Evolutionary conservation across 805 yeast genomes (phyloP).

Genomic region (Ogataea philodendri): DNA sequence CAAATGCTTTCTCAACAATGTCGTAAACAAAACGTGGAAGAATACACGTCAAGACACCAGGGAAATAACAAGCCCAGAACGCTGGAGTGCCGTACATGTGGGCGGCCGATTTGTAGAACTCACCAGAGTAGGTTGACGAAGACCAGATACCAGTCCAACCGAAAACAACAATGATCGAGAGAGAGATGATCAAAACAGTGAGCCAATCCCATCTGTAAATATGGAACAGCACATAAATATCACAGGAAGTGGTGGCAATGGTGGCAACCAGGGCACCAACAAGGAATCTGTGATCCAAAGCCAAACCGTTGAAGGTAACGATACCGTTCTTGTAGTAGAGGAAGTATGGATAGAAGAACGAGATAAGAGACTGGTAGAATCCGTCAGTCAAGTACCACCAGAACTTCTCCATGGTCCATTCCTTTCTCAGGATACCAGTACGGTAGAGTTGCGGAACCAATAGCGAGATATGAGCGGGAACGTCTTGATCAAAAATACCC

Average conservation of each 20-base stretch:
- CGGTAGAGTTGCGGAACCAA: slow-evolving; percentile 74
- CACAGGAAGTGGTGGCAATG: slow-evolving; percentile 66
- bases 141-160: slow-evolving; percentile 86
- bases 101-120: slow-evolving; percentile 65
- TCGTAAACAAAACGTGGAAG: slow-evolving; percentile 68
- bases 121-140: slow-evolving; percentile 47
- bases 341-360: slow-evolving; percentile 73
- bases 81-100: slow-evolving; percentile 58
- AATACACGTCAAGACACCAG: slow-evolving; percentile 62
- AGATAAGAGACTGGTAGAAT: slow-evolving; percentile 66
- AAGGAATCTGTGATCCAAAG: slow-evolving; percentile 68
- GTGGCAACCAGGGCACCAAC: slow-evolving; percentile 67
- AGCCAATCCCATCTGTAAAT: slow-evolving; percentile 85
- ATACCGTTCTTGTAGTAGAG: slow-evolving; percentile 42
- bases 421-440: slow-evolving; percentile 67
- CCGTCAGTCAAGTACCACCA: slow-evolving; percentile 77
- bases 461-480: slow-evolving; percentile 62
- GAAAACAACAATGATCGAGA: slow-evolving; percentile 60
- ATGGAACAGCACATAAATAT: slow-evolving; percentile 60
- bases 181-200: slow-evolving; percentile 48
- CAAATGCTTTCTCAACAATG: slow-evolving; percentile 47
- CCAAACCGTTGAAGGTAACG: slow-evolving; percentile 44
- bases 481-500: slow-evolving; percentile 82
- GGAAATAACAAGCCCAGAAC: slow-evolving; percentile 66
- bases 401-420: slow-evolving; percentile 69